A percentile compares a stretch with the other conserved stretches of the same genome.
phyloP scores from a whole-genome alignment of 257 asterid genomes.

The Fraxinus quadrangulata region DNA sequence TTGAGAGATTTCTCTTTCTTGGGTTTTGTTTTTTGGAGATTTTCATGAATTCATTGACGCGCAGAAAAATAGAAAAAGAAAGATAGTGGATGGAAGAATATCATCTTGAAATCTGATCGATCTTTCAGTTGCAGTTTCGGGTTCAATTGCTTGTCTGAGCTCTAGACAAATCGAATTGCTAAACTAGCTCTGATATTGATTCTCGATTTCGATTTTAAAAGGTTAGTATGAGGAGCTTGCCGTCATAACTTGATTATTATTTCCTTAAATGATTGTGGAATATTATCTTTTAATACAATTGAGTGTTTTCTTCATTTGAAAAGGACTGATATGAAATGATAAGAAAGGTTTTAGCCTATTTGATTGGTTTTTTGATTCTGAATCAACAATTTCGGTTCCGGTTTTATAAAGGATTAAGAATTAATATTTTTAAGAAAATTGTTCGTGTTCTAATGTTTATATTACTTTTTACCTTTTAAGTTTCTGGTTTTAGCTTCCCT shows the following conservation, averaged over 20 bases:
- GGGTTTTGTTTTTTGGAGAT: slow-evolving; percentile 22
- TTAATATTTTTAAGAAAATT: background rate
- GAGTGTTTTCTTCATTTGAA: slow-evolving; percentile 16
- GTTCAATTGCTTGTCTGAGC: too few relatives aligned
- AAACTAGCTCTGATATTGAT: too few relatives aligned
- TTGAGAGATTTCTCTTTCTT: slow-evolving; percentile 23
- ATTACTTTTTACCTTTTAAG: background rate
- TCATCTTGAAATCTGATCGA: background rate
- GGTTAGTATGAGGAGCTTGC: background rate
- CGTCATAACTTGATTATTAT: slow-evolving; percentile 13
- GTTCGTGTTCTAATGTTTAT: background rate
- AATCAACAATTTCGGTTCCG: too few relatives aligned
- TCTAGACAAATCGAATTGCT: too few relatives aligned
- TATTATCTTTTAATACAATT: slow-evolving; percentile 18
- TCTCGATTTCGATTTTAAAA: background rate
- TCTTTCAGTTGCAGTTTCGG: background rate
- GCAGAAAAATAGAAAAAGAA: slow-evolving; percentile 2
- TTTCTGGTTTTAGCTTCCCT: background rate
- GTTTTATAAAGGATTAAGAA: too few relatives aligned
- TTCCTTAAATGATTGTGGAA: background rate
- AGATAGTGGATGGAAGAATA: slow-evolving; percentile 28
- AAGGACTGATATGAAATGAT: slow-evolving; percentile 23
- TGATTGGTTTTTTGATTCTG: slow-evolving; percentile 19
- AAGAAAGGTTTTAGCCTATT: slow-evolving; percentile 14
- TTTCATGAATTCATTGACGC: slow-evolving; percentile 15